Percentiles rank a stretch among this genome's conserved stretches.
Evolutionary conservation across 805 yeast species (phyloP).

Genomic region (Teunomyces stri): DNA sequence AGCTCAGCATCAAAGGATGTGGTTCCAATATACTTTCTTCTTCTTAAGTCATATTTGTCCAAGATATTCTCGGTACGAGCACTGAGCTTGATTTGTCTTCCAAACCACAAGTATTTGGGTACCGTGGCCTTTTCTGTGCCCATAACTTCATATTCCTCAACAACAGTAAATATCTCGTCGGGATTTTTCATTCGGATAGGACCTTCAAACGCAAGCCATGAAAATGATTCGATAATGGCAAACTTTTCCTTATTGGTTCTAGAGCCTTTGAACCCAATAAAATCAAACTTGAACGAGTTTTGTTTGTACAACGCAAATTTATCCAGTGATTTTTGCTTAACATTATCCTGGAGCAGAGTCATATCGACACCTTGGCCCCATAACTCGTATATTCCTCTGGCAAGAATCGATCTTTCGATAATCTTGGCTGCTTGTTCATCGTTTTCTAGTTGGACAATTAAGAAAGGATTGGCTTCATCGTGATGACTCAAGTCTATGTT

Average conservation of each 20-base stretch:
- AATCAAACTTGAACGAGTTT: constrained; percentile 74
- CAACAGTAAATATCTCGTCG: constrained; percentile 62
- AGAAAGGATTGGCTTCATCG: constrained; percentile 62
- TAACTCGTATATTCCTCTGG: constrained; percentile 75
- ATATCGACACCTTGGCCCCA: constrained; percentile 71
- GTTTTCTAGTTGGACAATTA: constrained; percentile 61
- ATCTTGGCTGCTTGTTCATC: constrained; percentile 67
- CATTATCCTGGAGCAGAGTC: constrained; percentile 55
- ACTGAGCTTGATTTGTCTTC: constrained; percentile 63
- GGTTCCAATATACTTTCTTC: constrained; percentile 87
- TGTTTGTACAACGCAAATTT: constrained; percentile 39
- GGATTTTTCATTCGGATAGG: constrained; percentile 76
- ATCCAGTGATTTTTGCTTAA: constrained; percentile 31
- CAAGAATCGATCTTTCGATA: constrained; percentile 64
- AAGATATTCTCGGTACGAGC: constrained; percentile 62
- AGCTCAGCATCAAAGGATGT: constrained; percentile 96
- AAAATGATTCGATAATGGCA: constrained; percentile 66
- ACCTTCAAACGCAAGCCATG: constrained; percentile 71
- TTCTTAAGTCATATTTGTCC: constrained; percentile 77
- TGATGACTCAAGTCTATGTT: constrained; percentile 59
- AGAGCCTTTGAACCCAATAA: constrained; percentile 71
- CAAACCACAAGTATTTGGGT: constrained; percentile 69
- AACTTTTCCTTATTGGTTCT: constrained; percentile 52
- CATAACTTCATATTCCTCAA: constrained; percentile 65
- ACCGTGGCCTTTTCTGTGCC: constrained; percentile 46